Evolutionary conservation across 192 early-diverging fungal genomes (phyloP).

Genomic region (Pilaira anomala): DNA sequence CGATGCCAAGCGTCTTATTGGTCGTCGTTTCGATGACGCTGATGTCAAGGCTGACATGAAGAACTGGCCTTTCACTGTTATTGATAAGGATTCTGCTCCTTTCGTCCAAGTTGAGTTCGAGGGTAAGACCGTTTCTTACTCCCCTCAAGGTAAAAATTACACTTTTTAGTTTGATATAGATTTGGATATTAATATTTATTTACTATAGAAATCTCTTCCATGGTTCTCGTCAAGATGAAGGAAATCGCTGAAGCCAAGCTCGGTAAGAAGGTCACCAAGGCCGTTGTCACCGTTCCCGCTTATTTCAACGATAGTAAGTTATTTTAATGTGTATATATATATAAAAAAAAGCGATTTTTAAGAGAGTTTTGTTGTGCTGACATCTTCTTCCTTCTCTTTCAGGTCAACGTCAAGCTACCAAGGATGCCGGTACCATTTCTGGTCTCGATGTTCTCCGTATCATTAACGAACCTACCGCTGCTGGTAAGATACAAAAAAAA

Average conservation of each 20-base stretch:
- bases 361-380: slow-evolving; percentile 35
- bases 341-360: not conserved
- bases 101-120: slow-evolving; percentile 80
- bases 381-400: no score
- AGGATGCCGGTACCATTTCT: slow-evolving; percentile 86
- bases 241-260: slow-evolving; percentile 58
- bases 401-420: slow-evolving; percentile 88
- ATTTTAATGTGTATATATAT: not conserved
- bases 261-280: slow-evolving; percentile 64
- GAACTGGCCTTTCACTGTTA: slow-evolving; percentile 83
- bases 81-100: slow-evolving; percentile 66
- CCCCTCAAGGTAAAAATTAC: slow-evolving; percentile 59
- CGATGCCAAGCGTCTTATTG: slow-evolving; percentile 89
- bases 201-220: slow-evolving; percentile 62
- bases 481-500: slow-evolving; percentile 34
- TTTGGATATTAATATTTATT: not conserved
- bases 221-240: slow-evolving; percentile 77
- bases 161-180: no score
- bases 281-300: slow-evolving; percentile 73
- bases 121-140: slow-evolving; percentile 78
- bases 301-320: slow-evolving; percentile 81
- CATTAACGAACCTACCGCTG: slow-evolving; percentile 91
- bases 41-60: slow-evolving; percentile 78
- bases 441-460: slow-evolving; percentile 85
- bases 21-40: slow-evolving; percentile 81